A percentile compares a stretch with the other conserved stretches of the same genome.
Evolutionary conservation across 129 eudicot genomes (phyloP).

Genomic region (Tagetes patula): DNA sequence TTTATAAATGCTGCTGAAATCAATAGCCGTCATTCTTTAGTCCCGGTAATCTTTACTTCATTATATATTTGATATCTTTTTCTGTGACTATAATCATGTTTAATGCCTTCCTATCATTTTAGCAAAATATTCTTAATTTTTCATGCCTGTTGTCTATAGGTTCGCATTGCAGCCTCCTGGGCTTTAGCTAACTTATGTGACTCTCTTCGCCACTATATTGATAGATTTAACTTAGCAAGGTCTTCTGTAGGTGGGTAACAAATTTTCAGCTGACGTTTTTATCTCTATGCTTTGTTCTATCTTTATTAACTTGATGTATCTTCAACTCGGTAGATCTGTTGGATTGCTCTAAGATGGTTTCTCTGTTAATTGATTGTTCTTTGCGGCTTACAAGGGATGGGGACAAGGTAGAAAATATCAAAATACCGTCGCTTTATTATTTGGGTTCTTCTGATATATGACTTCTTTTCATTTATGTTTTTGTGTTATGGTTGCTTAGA

Average conservation of each 20-base stretch:
- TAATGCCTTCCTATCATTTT: background rate
- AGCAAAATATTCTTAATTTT: background rate
- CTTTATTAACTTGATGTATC: background rate
- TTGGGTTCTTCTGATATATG: background rate
- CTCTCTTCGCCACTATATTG: slow-evolving; percentile 64
- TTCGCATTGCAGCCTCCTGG: slow-evolving; percentile 93
- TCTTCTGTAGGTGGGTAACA: slow-evolving; percentile 42
- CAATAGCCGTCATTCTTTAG: slow-evolving; percentile 54
- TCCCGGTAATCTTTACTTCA: slow-evolving; percentile 49
- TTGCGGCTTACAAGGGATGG: slow-evolving; percentile 74
- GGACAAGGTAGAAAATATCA: slow-evolving; percentile 65
- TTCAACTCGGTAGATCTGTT: slow-evolving; percentile 40
- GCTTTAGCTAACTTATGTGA: slow-evolving; percentile 94
- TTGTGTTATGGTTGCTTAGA: slow-evolving; percentile 36
- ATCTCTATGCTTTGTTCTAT: background rate
- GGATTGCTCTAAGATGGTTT: slow-evolving; percentile 42
- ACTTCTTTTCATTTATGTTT: background rate
- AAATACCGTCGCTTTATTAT: background rate
- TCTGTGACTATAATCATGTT: background rate
- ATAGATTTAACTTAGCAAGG: slow-evolving; percentile 36
- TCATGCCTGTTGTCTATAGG: slow-evolving; percentile 46
- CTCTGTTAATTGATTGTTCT: slow-evolving; percentile 59
- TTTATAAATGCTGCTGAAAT: slow-evolving; percentile 68
- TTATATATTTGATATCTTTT: background rate
- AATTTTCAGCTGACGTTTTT: slow-evolving; percentile 8